Conservation (phyloP, 129 eudicot species). For the Lactuca saligna region DNA sequence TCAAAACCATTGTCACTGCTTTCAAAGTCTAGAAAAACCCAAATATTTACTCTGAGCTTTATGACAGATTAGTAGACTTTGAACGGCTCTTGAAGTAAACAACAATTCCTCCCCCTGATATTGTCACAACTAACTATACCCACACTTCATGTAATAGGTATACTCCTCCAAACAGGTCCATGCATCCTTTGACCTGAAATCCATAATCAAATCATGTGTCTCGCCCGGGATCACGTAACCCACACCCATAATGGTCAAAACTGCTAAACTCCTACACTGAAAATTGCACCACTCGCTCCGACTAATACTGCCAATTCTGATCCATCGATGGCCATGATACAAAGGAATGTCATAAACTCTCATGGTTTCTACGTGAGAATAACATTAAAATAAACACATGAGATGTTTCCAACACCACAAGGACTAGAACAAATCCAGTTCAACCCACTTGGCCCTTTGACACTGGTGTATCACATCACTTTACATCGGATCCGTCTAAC, state of each 20-base stretch:
- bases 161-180: neutral
- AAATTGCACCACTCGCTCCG: neutral
- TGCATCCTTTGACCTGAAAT: too few species aligned
- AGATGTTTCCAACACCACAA: neutral
- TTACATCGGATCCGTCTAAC: slow-evolving; percentile 9
- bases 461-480: slow-evolving; percentile 21
- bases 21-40: slow-evolving; percentile 5
- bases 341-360: too few species aligned
- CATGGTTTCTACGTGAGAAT: neutral
- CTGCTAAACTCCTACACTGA: neutral
- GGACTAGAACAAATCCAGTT: neutral
- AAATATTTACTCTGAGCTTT: neutral
- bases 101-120: neutral
- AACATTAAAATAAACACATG: neutral
- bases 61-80: slow-evolving; percentile 5
- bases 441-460: neutral
- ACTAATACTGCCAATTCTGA: neutral
- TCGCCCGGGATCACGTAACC: neutral
- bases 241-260: neutral
- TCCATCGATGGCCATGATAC: slow-evolving; percentile 2
- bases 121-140: slow-evolving; percentile 1
- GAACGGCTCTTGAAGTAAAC: neutral
- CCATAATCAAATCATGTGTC: neutral
- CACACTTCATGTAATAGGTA: neutral
- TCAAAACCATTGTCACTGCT: neutral